These are phyloP conservation scores for Phytophthora agathidicida DNA, from an alignment of 352 stramenopile species.

Conservation along the genomic window DNA sequence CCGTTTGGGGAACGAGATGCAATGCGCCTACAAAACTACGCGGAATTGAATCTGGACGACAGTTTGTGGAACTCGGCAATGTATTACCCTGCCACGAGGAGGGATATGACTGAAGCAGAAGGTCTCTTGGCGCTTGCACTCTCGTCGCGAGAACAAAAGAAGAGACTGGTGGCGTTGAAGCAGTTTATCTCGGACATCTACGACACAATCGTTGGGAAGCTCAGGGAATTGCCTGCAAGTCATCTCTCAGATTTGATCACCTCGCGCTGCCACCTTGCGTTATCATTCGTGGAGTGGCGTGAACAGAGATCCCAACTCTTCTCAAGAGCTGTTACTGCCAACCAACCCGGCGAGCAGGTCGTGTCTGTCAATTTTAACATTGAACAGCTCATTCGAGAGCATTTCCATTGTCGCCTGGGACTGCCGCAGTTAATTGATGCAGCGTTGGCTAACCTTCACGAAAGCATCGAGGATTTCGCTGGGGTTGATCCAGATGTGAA, in stretches of 20 bases:
- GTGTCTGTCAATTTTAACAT: slow-evolving; percentile 44
- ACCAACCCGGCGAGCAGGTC: slow-evolving; percentile 15
- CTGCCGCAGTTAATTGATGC: slow-evolving; percentile 61
- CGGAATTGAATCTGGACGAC: slow-evolving; percentile 38
- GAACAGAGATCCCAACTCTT: slow-evolving; percentile 26
- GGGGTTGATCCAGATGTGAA: slow-evolving; percentile 59
- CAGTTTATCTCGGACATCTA: slow-evolving; percentile 79
- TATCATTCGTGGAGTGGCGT: slow-evolving; percentile 58
- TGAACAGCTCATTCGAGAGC: slow-evolving; percentile 46
- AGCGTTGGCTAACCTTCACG: slow-evolving; percentile 37
- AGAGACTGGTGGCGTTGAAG: slow-evolving; percentile 55
- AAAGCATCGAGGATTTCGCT: slow-evolving; percentile 43
- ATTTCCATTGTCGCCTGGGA: slow-evolving; percentile 72
- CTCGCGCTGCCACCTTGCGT: slow-evolving; percentile 43
- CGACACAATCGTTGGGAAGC: slow-evolving; percentile 59
- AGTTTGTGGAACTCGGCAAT: slow-evolving; percentile 40
- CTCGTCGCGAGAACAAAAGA: slow-evolving; percentile 54
- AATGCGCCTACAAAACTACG: slow-evolving; percentile 31
- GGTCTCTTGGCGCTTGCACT: slow-evolving; percentile 34
- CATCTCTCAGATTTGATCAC: slow-evolving; percentile 35
- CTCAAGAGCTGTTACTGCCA: slow-evolving; percentile 18
- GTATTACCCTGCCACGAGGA: slow-evolving; percentile 31
- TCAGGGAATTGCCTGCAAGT: slow-evolving; percentile 38
- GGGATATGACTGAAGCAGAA: slow-evolving; percentile 12
- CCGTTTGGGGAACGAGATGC: slow-evolving; percentile 29